Percentiles rank a stretch among this genome's conserved stretches.
phyloP scores from a whole-genome alignment of 345 rosid genomes.

The Hevea brasiliensis region DNA sequence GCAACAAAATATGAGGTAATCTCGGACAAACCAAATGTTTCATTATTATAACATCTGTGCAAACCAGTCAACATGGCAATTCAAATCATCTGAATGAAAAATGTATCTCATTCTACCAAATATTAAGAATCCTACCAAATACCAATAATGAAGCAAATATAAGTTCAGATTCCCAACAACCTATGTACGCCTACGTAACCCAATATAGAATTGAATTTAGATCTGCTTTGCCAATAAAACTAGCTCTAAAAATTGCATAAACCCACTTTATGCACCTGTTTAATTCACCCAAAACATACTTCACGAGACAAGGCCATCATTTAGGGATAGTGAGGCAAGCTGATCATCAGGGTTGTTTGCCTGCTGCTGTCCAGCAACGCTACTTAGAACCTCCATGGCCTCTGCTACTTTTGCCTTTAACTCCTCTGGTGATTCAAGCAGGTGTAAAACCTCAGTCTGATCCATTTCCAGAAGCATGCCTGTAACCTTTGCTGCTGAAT shows the following conservation, averaged over 20 bases:
- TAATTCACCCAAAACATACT: neutral
- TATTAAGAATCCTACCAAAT: neutral
- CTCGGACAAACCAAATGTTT: neutral
- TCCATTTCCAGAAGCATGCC: constrained; percentile 43
- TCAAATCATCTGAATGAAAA: neutral
- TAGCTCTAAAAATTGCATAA: neutral
- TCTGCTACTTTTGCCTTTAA: constrained; percentile 33
- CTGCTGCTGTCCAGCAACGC: constrained; percentile 30
- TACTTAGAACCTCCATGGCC: constrained; percentile 36
- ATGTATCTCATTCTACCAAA: neutral
- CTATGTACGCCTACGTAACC: constrained; percentile 1
- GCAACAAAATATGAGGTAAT: neutral
- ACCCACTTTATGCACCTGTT: constrained; percentile 9
- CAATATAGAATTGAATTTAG: neutral
- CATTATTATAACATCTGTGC: neutral
- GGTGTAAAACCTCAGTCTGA: no score
- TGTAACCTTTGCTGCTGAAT: constrained; percentile 34
- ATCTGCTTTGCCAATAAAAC: neutral
- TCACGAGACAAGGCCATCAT: constrained; percentile 20
- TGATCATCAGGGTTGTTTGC: constrained; percentile 24
- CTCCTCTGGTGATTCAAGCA: constrained; percentile 34
- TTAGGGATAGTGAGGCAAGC: constrained; percentile 22
- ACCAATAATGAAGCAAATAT: neutral
- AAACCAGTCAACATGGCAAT: neutral
- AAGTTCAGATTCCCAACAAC: neutral